phyloP scores from a whole-genome alignment of 2,329 filamentous ascomycete species.

The Pestalotiopsis sp. region DNA sequence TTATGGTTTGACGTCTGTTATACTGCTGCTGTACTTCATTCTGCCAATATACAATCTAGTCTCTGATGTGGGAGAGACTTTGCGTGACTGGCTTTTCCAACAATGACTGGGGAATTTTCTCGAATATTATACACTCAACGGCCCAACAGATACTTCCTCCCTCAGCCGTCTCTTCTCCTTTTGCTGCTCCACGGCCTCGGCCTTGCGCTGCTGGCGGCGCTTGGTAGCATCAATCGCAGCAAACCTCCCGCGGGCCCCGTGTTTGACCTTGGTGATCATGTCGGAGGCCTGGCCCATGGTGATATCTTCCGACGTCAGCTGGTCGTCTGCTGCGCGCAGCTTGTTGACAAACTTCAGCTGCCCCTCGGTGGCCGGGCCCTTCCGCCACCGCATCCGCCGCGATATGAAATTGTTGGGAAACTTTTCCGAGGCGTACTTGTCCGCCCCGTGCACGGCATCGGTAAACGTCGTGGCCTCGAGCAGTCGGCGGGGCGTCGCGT shows the following conservation, averaged over 20 bases:
- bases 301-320: constrained; percentile 55
- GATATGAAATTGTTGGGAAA: constrained; percentile 70
- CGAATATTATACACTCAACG: constrained; percentile 35
- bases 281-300: constrained; percentile 82
- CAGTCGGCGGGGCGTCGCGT: constrained; percentile 67
- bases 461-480: constrained; percentile 65
- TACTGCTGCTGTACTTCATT: too few species aligned
- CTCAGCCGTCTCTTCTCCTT: constrained; percentile 35
- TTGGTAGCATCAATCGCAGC: constrained; percentile 51
- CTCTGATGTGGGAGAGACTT: too few species aligned
- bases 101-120: background rate
- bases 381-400: constrained; percentile 69
- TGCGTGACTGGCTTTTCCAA: too few species aligned
- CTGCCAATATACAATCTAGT: too few species aligned
- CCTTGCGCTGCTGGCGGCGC: constrained; percentile 44
- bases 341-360: constrained; percentile 73
- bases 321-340: constrained; percentile 52
- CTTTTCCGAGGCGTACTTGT: constrained; percentile 70
- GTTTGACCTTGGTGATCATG: constrained; percentile 90
- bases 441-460: constrained; percentile 79
- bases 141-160: constrained; percentile 58
- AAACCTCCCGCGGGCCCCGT: constrained; percentile 72
- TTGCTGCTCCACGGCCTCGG: constrained; percentile 37
- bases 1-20: too few species aligned
- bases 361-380: constrained; percentile 59